phyloP scores from a whole-genome alignment of 257 asterid species.

The Mentha longifolia region DNA sequence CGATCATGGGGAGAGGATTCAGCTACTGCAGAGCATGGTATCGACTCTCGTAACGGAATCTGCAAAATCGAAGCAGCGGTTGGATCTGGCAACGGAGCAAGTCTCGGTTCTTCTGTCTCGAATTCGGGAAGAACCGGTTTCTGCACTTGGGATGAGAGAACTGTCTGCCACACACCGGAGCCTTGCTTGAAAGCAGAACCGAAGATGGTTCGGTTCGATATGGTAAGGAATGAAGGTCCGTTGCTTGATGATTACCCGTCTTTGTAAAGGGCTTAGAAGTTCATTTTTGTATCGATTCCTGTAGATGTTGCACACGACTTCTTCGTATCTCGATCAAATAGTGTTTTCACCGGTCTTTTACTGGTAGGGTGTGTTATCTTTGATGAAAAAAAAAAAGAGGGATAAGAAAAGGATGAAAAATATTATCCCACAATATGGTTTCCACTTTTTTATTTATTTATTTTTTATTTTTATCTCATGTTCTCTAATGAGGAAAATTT shows the following conservation, averaged over 20 bases:
- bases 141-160: constrained; percentile 30
- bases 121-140: constrained; percentile 74
- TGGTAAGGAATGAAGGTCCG: background rate
- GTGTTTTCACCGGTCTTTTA: no score
- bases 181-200: constrained; percentile 20
- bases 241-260: constrained; percentile 7
- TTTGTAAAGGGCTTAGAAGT: background rate
- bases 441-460: no score
- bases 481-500: no score
- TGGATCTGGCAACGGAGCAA: constrained; percentile 81
- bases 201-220: background rate
- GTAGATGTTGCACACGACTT: background rate
- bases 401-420: no score
- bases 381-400: no score
- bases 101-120: constrained; percentile 68
- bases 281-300: background rate
- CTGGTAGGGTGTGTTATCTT: no score
- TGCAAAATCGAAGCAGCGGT: constrained; percentile 69
- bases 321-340: background rate
- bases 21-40: constrained; percentile 76
- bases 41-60: constrained; percentile 77
- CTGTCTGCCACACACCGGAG: constrained; percentile 52
- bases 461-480: no score
- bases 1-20: constrained; percentile 72
- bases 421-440: no score